Percentiles rank a stretch among this genome's conserved stretches.
phyloP scores from a whole-genome alignment of 176 grass and related monocot genomes.

The Saccharum spontaneum region DNA sequence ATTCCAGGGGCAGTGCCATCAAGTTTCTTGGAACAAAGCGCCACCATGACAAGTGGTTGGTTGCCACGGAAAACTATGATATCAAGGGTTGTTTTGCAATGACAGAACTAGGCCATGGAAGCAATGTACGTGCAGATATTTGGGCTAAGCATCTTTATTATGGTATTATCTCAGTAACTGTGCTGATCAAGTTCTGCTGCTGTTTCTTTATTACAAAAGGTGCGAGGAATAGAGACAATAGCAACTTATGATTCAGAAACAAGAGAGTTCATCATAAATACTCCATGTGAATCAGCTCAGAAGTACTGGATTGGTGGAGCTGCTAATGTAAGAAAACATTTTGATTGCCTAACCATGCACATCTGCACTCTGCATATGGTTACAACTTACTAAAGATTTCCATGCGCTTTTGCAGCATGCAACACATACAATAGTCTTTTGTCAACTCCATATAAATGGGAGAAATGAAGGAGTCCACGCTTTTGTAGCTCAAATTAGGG shows the following conservation, averaged over 20 bases:
- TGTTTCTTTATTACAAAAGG: conserved; percentile 47
- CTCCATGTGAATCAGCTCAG: conserved; percentile 95
- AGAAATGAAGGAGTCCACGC: conserved; percentile 90
- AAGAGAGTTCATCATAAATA: conserved; percentile 85
- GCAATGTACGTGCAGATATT: conserved; percentile 72
- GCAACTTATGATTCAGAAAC: conserved; percentile 82
- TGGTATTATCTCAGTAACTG: background rate
- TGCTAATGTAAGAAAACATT: conserved; percentile 68
- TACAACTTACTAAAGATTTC: conserved; percentile 26
- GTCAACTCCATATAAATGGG: conserved; percentile 92
- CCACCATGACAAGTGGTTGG: conserved; percentile 94
- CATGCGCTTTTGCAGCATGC: conserved; percentile 62
- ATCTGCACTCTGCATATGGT: conserved; percentile 15
- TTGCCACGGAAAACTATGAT: conserved; percentile 85
- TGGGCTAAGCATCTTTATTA: conserved; percentile 21
- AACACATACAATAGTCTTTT: conserved; percentile 89
- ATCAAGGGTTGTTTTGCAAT: conserved; percentile 96
- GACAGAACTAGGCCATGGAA: conserved; percentile 98
- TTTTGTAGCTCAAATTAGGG: conserved; percentile 89
- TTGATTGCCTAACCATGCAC: background rate
- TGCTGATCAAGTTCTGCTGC: conserved; percentile 13
- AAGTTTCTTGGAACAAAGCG: conserved; percentile 92
- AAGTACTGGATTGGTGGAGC: conserved; percentile 99
- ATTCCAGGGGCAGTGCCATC: conserved; percentile 78
- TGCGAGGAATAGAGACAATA: conserved; percentile 88